Evolutionary conservation across 768 basidiomycete genomes (phyloP).

Genomic region (Rhizopogon sp.): DNA sequence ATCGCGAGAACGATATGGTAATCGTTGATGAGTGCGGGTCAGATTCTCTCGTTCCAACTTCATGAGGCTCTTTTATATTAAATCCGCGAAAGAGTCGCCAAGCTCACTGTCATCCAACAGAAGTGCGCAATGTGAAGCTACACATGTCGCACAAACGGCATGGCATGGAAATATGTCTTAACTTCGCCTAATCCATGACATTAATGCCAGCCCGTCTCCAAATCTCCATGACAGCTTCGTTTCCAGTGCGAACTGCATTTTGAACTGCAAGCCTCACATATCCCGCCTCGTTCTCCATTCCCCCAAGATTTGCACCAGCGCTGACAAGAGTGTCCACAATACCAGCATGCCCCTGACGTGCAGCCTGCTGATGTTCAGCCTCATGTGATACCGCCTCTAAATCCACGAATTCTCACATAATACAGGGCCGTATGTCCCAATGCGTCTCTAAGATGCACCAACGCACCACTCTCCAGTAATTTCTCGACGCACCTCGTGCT

Average conservation of each 20-base stretch:
- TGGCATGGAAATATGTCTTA: too few relatives aligned
- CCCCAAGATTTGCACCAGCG: slow-evolving; percentile 71
- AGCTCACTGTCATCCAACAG: too few relatives aligned
- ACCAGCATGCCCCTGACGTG: slow-evolving; percentile 60
- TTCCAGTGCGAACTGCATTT: slow-evolving; percentile 33
- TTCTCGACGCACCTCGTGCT: slow-evolving; percentile 35
- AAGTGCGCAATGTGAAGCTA: too few relatives aligned
- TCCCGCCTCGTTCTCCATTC: slow-evolving; percentile 54
- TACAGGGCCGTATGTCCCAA: slow-evolving; percentile 84
- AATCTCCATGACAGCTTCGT: slow-evolving; percentile 39
- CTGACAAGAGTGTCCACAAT: slow-evolving; percentile 62
- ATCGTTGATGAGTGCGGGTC: too few relatives aligned
- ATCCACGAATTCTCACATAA: slow-evolving; percentile 46
- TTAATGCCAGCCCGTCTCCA: slow-evolving; percentile 54
- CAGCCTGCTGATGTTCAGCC: slow-evolving; percentile 45
- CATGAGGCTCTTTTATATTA: too few relatives aligned
- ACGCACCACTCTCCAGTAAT: slow-evolving; percentile 67
- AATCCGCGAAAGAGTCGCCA: too few relatives aligned
- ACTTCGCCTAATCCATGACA: background rate
- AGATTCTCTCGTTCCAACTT: too few relatives aligned
- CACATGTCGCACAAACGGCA: too few relatives aligned
- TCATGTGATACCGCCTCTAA: background rate
- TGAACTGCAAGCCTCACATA: slow-evolving; percentile 46
- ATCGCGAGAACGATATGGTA: too few relatives aligned
- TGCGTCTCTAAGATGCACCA: slow-evolving; percentile 76